Percentiles rank a stretch among this genome's conserved stretches.
Conservation (phyloP, 2,329 filamentous ascomycete genomes). For the Cladosporium colombiae region DNA sequence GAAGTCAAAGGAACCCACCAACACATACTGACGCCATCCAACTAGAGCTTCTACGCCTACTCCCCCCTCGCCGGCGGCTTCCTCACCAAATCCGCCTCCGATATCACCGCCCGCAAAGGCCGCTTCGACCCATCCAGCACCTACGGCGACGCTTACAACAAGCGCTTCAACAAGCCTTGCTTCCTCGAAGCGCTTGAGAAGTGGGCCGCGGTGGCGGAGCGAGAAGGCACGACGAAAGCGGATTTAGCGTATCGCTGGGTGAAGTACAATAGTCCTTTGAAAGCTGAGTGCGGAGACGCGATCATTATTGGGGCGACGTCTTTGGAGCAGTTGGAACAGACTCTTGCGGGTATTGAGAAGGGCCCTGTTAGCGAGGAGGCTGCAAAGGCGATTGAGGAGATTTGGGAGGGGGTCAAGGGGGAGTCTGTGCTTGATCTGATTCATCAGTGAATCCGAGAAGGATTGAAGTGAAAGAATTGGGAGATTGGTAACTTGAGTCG, state of each 20-base stretch:
- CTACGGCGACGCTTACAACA: conserved; percentile 1
- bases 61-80: conserved; percentile 38
- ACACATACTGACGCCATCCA: background rate
- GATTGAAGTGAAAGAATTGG: background rate
- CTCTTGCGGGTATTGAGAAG: conserved; percentile 32
- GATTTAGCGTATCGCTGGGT: conserved; percentile 51
- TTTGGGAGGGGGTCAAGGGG: background rate
- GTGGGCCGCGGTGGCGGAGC: background rate
- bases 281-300: conserved; percentile 40
- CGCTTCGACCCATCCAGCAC: background rate
- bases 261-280: conserved; percentile 41
- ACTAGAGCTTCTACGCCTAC: conserved; percentile 45
- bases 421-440: background rate
- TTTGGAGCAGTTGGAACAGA: conserved; percentile 37
- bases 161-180: background rate
- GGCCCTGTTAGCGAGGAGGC: background rate
- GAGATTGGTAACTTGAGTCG: background rate
- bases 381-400: background rate
- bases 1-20: background rate
- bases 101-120: conserved; percentile 38
- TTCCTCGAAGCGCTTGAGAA: conserved; percentile 6
- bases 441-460: background rate
- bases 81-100: conserved; percentile 38
- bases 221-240: conserved; percentile 6
- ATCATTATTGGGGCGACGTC: conserved; percentile 45